phyloP scores from a whole-genome alignment of 2,329 filamentous ascomycete genomes.

The Sporothrix globosa region DNA sequence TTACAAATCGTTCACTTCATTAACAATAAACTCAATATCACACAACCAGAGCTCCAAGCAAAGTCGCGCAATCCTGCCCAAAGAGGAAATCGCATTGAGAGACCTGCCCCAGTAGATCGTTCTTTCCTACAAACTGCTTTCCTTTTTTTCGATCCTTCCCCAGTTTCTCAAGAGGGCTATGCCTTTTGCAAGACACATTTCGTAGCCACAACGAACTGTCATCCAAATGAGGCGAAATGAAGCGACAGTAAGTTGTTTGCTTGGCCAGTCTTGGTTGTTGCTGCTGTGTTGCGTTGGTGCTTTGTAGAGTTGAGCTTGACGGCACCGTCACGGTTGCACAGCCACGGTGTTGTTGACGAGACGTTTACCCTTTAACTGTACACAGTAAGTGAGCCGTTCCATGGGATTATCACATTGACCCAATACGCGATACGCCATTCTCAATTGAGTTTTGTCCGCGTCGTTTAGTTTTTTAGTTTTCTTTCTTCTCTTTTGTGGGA shows the following conservation, averaged over 20 bases:
- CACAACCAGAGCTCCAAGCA: background rate
- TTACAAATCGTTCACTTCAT: background rate
- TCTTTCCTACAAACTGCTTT: background rate
- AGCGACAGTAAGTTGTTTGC: background rate
- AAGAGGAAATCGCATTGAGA: background rate
- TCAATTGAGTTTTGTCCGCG: constrained; percentile 1
- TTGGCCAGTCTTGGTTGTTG: background rate
- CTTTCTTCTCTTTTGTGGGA: background rate
- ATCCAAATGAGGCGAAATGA: constrained; percentile 12
- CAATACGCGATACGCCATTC: background rate
- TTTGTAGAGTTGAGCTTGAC: too few relatives aligned
- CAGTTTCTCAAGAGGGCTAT: constrained; percentile 7
- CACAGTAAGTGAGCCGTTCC: too few relatives aligned
- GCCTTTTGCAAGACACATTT: background rate
- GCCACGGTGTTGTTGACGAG: constrained; percentile 9
- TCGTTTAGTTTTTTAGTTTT: background rate
- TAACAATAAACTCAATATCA: background rate
- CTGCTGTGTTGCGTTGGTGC: background rate
- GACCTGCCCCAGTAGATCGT: background rate
- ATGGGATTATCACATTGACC: background rate
- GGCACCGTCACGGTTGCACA: constrained; percentile 7
- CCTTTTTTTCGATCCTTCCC: background rate
- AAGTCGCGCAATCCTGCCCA: constrained; percentile 25
- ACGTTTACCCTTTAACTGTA: background rate
- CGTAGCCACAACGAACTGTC: background rate